Evolutionary conservation across 202 grass and related monocot species (phyloP).

Genomic region (Tripidium arundinaceum): DNA sequence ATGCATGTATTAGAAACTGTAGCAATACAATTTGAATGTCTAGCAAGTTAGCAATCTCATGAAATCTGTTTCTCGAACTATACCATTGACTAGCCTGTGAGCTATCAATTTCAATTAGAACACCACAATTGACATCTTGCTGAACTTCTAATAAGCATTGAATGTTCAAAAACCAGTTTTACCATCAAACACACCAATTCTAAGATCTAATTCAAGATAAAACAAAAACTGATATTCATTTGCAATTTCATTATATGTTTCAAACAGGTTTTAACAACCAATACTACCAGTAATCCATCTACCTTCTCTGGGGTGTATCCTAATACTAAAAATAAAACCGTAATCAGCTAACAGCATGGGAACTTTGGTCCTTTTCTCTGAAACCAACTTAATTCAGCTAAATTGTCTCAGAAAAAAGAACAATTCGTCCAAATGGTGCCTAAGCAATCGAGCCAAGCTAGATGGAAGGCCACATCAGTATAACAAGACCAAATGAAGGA

Average conservation of each 20-base stretch:
- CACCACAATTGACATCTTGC: no score
- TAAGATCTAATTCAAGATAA: background rate
- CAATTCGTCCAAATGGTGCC: background rate
- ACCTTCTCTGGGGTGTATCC: background rate
- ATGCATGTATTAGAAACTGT: background rate
- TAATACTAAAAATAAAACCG: background rate
- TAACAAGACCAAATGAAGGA: background rate
- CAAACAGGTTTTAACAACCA: background rate
- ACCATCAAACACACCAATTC: background rate
- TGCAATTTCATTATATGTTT: background rate
- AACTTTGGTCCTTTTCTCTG: background rate
- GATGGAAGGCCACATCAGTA: background rate
- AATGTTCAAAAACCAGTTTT: background rate
- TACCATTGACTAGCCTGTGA: background rate
- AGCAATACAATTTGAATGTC: background rate
- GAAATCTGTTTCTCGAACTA: background rate
- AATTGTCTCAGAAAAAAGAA: background rate
- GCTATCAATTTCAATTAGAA: background rate
- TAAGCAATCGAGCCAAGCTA: background rate
- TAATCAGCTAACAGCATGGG: background rate
- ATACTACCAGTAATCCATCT: background rate
- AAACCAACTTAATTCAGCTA: background rate
- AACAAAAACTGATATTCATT: background rate
- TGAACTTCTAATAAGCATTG: background rate
- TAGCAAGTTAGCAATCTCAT: background rate